Conservation (phyloP, 1,284 basidiomycete species). For the Ustilago xerochloae region DNA sequence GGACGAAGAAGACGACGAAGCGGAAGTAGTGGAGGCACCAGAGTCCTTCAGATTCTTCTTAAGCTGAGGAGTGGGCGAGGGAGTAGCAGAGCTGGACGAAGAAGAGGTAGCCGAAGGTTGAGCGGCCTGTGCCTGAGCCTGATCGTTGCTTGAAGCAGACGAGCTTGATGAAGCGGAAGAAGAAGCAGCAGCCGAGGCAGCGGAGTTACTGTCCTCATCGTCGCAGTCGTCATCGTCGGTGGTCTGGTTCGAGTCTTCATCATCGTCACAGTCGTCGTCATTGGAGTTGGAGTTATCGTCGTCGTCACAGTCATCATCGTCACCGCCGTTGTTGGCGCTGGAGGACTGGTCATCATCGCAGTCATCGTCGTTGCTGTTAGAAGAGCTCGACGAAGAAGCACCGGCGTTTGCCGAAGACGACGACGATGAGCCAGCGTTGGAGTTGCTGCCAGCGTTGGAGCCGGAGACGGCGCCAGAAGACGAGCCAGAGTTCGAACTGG, state of each 20-base stretch:
- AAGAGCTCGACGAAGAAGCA: slow-evolving; percentile 24
- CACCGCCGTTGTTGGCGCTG: slow-evolving; percentile 17
- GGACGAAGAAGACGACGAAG: slow-evolving; percentile 12
- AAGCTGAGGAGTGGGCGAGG: slow-evolving; percentile 14
- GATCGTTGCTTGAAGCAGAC: slow-evolving; percentile 8
- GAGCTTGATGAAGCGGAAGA: slow-evolving; percentile 2
- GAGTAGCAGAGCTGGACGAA: slow-evolving; percentile 5
- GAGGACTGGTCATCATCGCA: slow-evolving; percentile 5
- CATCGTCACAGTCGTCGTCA: slow-evolving; percentile 28
- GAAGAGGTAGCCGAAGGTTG: not conserved
- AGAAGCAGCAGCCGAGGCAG: slow-evolving; percentile 12
- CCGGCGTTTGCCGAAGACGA: slow-evolving; percentile 12
- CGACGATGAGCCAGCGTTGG: slow-evolving; percentile 1
- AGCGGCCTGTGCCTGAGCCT: not conserved
- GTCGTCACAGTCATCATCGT: slow-evolving; percentile 13
- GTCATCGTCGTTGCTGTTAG: slow-evolving; percentile 25
- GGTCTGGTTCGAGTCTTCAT: slow-evolving; percentile 7
- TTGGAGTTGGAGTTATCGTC: slow-evolving; percentile 7
- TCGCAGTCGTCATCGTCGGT: slow-evolving; percentile 25
- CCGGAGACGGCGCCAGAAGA: slow-evolving; percentile 15
- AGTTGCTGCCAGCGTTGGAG: not conserved
- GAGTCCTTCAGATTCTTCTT: slow-evolving; percentile 2
- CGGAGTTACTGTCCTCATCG: slow-evolving; percentile 22
- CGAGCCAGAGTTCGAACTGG: not conserved
- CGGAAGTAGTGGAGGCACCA: slow-evolving; percentile 12